Evolutionary conservation across 1,139 yeast genomes (phyloP).

Genomic region (Meyerozyma sp.): DNA sequence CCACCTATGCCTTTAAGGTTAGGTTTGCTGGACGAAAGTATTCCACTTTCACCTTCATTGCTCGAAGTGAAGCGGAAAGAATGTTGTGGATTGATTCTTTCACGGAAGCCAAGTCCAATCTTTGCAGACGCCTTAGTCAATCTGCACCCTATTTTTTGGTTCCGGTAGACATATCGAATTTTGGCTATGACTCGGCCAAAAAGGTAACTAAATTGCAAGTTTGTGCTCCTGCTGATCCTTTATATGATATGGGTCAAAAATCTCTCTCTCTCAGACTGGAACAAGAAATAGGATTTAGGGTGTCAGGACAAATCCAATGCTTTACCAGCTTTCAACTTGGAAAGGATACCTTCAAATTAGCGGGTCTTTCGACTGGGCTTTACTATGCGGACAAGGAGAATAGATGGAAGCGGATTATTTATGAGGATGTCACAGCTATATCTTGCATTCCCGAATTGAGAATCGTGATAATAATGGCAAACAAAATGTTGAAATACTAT

Average conservation of each 20-base stretch:
- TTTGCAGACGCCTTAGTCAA: slow-evolving; percentile 38
- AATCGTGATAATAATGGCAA: slow-evolving; percentile 55
- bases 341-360: slow-evolving; percentile 17
- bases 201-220: slow-evolving; percentile 56
- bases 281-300: neutral
- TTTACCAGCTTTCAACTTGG: neutral
- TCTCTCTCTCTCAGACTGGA: slow-evolving; percentile 2
- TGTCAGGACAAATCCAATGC: neutral
- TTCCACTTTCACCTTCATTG: slow-evolving; percentile 49
- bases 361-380: slow-evolving; percentile 36
- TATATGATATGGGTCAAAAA: slow-evolving; percentile 29
- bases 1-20: slow-evolving; percentile 32
- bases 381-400: slow-evolving; percentile 45
- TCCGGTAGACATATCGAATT: slow-evolving; percentile 53
- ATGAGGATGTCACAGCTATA: slow-evolving; percentile 56
- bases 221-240: slow-evolving; percentile 57
- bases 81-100: slow-evolving; percentile 57
- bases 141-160: slow-evolving; percentile 53
- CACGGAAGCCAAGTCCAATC: slow-evolving; percentile 48
- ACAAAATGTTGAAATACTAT: slow-evolving; percentile 56
- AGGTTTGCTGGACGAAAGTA: slow-evolving; percentile 42
- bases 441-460: slow-evolving; percentile 55
- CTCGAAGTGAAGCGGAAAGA: slow-evolving; percentile 51
- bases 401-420: slow-evolving; percentile 60
- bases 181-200: slow-evolving; percentile 56